Evolutionary conservation across 352 stramenopile species (phyloP).

Genomic region (Phytopythium ostracodes): DNA sequence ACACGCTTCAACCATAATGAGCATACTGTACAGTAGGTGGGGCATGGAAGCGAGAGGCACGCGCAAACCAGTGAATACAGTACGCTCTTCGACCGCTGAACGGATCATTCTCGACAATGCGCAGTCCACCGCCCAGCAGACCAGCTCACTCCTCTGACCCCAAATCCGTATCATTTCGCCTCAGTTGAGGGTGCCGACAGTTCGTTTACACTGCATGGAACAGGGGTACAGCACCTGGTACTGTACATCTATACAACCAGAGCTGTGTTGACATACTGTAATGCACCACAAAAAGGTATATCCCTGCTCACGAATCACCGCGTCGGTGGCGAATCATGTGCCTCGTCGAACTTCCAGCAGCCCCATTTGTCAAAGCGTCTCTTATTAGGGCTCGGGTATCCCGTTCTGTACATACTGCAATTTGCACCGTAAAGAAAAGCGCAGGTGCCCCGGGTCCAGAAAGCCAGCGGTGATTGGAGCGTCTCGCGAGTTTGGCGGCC

Average conservation of each 20-base stretch:
- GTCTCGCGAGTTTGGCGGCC: too few species aligned
- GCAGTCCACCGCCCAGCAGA: too few species aligned
- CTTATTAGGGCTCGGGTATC: background rate
- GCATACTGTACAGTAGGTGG: too few species aligned
- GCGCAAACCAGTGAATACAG: background rate
- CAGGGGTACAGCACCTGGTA: too few species aligned
- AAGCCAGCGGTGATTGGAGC: background rate
- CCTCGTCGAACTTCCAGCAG: background rate
- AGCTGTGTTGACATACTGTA: too few species aligned
- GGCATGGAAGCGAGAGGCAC: too few species aligned
- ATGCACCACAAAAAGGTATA: background rate
- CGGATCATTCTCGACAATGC: background rate
- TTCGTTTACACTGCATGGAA: too few species aligned
- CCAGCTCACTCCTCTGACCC: background rate
- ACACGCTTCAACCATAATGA: too few species aligned
- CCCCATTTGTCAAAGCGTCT: background rate
- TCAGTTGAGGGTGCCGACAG: background rate
- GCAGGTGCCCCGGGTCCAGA: background rate
- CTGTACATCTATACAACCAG: too few species aligned
- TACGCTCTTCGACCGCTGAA: background rate
- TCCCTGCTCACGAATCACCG: background rate
- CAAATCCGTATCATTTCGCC: constrained; percentile 3
- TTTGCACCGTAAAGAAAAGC: background rate
- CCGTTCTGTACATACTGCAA: background rate
- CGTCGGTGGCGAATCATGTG: background rate